phyloP scores from a whole-genome alignment of 306 rosid species.

The Vigna hirtella region DNA sequence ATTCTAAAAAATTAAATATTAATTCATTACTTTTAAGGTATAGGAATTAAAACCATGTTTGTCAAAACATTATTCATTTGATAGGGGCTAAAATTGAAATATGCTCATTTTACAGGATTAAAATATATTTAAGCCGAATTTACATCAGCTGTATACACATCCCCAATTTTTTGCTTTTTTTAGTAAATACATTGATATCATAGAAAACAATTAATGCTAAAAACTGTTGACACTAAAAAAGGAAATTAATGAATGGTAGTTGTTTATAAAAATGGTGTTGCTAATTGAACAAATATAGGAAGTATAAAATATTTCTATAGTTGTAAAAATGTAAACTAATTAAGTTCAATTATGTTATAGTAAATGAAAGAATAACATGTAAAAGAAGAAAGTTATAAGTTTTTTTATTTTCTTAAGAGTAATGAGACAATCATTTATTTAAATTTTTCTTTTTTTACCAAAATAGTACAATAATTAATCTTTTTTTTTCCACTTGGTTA shows the following conservation, averaged over 20 bases:
- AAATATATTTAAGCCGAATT: no score
- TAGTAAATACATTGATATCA: not conserved
- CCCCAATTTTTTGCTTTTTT: not conserved
- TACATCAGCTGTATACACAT: not conserved
- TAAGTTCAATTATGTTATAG: not conserved
- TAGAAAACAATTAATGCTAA: slow-evolving; percentile 3
- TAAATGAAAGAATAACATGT: not conserved
- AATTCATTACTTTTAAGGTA: no score
- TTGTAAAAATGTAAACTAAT: not conserved
- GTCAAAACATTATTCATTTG: no score
- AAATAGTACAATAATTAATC: not conserved
- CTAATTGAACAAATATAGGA: not conserved
- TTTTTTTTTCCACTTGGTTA: not conserved
- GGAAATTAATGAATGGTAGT: not conserved
- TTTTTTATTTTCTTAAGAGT: not conserved
- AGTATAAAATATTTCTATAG: not conserved
- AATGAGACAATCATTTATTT: not conserved
- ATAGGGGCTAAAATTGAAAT: no score
- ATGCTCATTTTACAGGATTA: no score
- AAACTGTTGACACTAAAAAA: not conserved
- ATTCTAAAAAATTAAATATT: no score
- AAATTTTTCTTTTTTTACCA: not conserved
- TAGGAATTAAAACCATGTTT: no score
- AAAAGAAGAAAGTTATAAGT: not conserved
- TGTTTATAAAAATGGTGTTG: not conserved